Conservation (phyloP, 208 protist species). For the Leishmania aethiopica region DNA sequence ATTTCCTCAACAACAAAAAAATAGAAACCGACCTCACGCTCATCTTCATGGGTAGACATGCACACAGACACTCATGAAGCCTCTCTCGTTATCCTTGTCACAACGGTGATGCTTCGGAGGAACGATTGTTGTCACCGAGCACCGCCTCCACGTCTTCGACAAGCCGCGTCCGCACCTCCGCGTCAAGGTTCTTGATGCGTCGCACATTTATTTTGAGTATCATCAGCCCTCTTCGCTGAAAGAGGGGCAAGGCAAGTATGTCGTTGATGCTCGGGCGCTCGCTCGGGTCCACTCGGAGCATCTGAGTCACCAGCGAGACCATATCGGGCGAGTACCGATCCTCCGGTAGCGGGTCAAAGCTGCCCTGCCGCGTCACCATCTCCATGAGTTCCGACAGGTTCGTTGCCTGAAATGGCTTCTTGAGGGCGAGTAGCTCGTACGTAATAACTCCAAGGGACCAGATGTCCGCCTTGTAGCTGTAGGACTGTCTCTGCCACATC, state of each 20-base stretch:
- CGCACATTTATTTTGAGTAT: slow-evolving; percentile 50
- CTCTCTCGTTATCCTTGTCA: background rate
- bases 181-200: slow-evolving; percentile 45
- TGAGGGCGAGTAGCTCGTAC: slow-evolving; percentile 76
- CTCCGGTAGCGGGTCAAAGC: slow-evolving; percentile 49
- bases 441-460: slow-evolving; percentile 89
- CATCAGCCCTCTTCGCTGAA: slow-evolving; percentile 43
- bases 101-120: background rate
- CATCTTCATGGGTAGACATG: no score
- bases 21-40: no score
- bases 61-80: background rate
- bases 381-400: slow-evolving; percentile 59
- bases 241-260: slow-evolving; percentile 42
- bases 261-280: slow-evolving; percentile 50
- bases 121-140: slow-evolving; percentile 7
- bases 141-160: slow-evolving; percentile 41
- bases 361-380: slow-evolving; percentile 44
- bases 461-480: slow-evolving; percentile 91
- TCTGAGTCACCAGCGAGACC: slow-evolving; percentile 37
- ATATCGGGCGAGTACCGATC: slow-evolving; percentile 43
- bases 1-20: no score
- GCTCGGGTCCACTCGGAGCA: slow-evolving; percentile 58
- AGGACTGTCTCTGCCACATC: slow-evolving; percentile 84
- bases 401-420: slow-evolving; percentile 64
- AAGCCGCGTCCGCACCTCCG: slow-evolving; percentile 25